These are phyloP conservation scores for Trichoderma sp. DNA, from an alignment of 2,329 filamentous ascomycete genomes.

Conservation along the genomic window DNA sequence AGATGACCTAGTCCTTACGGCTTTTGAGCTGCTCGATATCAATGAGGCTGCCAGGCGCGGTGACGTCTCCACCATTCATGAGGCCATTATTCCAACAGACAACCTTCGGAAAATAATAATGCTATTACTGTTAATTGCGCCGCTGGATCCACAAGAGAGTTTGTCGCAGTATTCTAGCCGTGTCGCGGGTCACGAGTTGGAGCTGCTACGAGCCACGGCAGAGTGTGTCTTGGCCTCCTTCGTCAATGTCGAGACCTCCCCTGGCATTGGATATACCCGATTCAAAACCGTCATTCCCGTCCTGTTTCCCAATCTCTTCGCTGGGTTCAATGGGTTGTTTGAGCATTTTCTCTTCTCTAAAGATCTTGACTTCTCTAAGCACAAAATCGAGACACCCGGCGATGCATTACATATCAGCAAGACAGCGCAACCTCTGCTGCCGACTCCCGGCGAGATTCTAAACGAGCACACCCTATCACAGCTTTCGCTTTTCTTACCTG, in stretches of 20 bases:
- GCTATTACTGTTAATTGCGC: slow-evolving; percentile 65
- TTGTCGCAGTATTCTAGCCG: slow-evolving; percentile 59
- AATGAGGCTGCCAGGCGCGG: slow-evolving; percentile 57
- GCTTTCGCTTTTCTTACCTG: slow-evolving; percentile 69
- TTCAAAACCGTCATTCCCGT: slow-evolving; percentile 60
- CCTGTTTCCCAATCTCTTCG: slow-evolving; percentile 64
- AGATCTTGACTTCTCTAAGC: slow-evolving; percentile 63
- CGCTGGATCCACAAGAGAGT: slow-evolving; percentile 62
- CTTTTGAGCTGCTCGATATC: slow-evolving; percentile 65
- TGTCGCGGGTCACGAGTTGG: slow-evolving; percentile 53
- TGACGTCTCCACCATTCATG: slow-evolving; percentile 50
- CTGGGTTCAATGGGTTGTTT: slow-evolving; percentile 65
- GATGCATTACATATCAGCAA: slow-evolving; percentile 23
- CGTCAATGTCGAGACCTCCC: slow-evolving; percentile 60
- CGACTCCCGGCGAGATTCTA: slow-evolving; percentile 58
- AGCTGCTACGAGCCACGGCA: slow-evolving; percentile 58
- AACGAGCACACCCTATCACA: slow-evolving; percentile 64
- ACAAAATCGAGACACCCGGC: slow-evolving; percentile 31
- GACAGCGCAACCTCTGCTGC: slow-evolving; percentile 47
- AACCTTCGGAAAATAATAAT: slow-evolving; percentile 70
- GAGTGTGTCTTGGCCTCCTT: slow-evolving; percentile 66
- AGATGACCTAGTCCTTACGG: slow-evolving; percentile 65
- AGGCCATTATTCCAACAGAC: slow-evolving; percentile 70
- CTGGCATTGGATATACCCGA: slow-evolving; percentile 59
- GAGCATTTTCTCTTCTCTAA: slow-evolving; percentile 75